A percentile compares a stretch with the other conserved stretches of the same genome.
Evolutionary conservation across 1,284 basidiomycete species (phyloP).

Genomic region (Ganoderma sinense): DNA sequence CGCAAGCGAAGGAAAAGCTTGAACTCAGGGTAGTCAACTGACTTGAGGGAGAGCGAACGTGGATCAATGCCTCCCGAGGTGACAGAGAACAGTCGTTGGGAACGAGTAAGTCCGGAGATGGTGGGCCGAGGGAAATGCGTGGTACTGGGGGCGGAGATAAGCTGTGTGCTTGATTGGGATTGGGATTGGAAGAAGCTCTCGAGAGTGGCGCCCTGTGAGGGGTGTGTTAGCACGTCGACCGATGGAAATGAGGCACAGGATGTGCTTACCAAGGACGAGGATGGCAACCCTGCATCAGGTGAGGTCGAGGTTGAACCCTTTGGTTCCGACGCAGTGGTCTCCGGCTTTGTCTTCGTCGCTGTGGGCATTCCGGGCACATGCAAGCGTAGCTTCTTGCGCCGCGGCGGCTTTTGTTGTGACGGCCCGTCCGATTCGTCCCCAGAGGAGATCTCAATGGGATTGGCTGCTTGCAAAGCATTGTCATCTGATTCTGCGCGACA

Average conservation of each 20-base stretch:
- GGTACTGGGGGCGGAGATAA: not conserved
- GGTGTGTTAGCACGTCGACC: not conserved
- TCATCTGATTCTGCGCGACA: not conserved
- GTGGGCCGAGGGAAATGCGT: not conserved
- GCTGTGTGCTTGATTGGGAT: not conserved
- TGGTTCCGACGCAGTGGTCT: not conserved
- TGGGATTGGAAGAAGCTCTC: not conserved
- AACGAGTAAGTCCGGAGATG: conserved; percentile 15
- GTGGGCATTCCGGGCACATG: not conserved
- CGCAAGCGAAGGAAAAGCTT: conserved; percentile 28
- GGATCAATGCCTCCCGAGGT: conserved; percentile 14
- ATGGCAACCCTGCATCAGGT: not conserved
- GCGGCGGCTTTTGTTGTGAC: not conserved
- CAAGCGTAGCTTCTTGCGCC: not conserved
- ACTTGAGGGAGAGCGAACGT: not conserved
- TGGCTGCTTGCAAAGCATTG: not conserved
- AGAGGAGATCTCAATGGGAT: not conserved
- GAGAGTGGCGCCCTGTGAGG: not conserved
- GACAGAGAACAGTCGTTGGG: conserved; percentile 18
- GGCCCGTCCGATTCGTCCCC: not conserved
- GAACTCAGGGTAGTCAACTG: conserved; percentile 13
- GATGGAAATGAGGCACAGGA: not conserved
- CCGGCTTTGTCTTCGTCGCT: not conserved
- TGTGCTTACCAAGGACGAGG: not conserved
- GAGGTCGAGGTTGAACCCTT: not conserved